These are phyloP conservation scores for Globisporangium paddicum DNA, from an alignment of 352 stramenopile genomes.

Conservation along the genomic window DNA sequence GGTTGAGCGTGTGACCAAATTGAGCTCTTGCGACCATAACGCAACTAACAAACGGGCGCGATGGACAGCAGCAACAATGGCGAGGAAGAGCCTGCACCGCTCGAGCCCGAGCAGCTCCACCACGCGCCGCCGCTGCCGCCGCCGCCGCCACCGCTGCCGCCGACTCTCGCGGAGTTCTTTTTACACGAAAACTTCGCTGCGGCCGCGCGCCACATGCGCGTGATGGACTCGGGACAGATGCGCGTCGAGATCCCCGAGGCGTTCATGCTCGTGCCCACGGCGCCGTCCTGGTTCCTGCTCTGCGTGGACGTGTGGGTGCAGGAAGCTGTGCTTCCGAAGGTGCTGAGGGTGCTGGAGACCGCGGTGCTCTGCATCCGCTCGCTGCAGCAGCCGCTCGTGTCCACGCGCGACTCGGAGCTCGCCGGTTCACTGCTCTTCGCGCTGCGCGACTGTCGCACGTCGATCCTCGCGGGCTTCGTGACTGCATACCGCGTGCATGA, in stretches of 20 bases:
- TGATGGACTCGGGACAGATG: conserved; percentile 27
- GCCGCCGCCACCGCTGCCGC: background rate
- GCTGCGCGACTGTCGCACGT: conserved; percentile 25
- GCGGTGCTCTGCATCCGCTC: conserved; percentile 19
- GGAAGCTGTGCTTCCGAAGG: background rate
- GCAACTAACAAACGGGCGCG: background rate
- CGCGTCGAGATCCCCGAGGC: conserved; percentile 27
- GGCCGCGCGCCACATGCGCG: conserved; percentile 26
- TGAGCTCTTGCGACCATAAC: background rate
- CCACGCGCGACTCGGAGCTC: conserved; percentile 25
- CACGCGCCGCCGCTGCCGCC: background rate
- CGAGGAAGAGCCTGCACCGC: background rate
- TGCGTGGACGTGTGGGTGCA: conserved; percentile 26
- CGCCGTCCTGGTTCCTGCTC: conserved; percentile 35
- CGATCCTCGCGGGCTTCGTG: conserved; percentile 38
- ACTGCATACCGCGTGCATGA: conserved; percentile 33
- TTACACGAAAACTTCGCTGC: conserved; percentile 18
- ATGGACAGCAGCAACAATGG: background rate
- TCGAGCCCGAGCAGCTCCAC: conserved; percentile 1
- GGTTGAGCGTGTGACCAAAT: background rate
- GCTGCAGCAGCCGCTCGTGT: conserved; percentile 18
- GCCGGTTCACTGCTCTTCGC: conserved; percentile 38
- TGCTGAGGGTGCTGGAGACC: conserved; percentile 10
- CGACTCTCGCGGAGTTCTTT: conserved; percentile 30
- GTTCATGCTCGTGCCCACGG: conserved; percentile 22